phyloP scores from a whole-genome alignment of 495 filamentous ascomycete species.

The Penicillium odoratum region DNA sequence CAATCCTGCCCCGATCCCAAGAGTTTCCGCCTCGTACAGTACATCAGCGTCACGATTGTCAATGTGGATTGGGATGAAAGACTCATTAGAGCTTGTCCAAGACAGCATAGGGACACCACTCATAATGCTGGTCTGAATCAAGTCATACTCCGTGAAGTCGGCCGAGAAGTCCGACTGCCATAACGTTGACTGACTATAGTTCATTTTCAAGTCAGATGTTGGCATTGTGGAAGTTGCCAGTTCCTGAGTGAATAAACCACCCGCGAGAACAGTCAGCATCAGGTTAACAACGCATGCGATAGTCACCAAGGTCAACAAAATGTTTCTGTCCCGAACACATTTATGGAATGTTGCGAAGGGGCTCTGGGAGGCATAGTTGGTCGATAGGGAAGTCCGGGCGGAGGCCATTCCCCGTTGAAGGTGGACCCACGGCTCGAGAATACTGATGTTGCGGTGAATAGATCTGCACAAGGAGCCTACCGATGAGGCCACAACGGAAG shows the following conservation, averaged over 20 bases:
- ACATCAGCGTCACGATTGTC: conserved; percentile 25
- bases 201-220: conserved; percentile 27
- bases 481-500: conserved; percentile 39
- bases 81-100: conserved; percentile 39
- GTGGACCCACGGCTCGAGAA: conserved; percentile 48
- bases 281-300: conserved; percentile 39
- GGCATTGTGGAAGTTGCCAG: conserved; percentile 29
- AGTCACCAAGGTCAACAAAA: conserved; percentile 34
- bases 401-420: conserved; percentile 41
- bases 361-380: conserved; percentile 43
- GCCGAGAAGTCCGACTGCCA: conserved; percentile 37
- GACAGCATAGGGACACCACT: conserved; percentile 39
- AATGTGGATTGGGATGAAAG: conserved; percentile 37
- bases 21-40: conserved; percentile 32
- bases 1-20: conserved; percentile 34
- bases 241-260: conserved; percentile 42
- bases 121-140: conserved; percentile 44
- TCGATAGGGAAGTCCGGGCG: conserved; percentile 31
- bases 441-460: conserved; percentile 41
- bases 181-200: conserved; percentile 39
- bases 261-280: conserved; percentile 36
- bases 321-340: conserved; percentile 32
- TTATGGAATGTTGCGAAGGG: conserved; percentile 38
- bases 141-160: conserved; percentile 42
- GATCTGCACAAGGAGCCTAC: conserved; percentile 41